Percentiles rank a stretch among this genome's conserved stretches.
These are phyloP conservation scores for Fusarium duplospermum DNA, from an alignment of 2,329 filamentous ascomycete species.

Conservation along the genomic window DNA sequence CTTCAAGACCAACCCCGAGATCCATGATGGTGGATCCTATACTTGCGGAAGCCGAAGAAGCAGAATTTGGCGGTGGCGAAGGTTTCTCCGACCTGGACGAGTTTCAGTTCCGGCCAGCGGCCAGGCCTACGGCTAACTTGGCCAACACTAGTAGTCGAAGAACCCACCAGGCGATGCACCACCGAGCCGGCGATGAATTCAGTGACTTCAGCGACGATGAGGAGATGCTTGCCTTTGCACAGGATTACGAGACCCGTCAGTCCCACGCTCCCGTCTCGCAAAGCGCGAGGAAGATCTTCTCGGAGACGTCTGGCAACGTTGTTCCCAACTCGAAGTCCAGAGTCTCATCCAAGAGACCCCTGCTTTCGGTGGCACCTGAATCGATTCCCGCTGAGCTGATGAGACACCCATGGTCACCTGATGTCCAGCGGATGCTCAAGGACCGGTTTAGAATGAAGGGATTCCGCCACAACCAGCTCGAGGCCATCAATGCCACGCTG, in stretches of 20 bases:
- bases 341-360: constrained; percentile 48
- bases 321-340: constrained; percentile 48
- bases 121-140: constrained; percentile 14
- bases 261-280: constrained; percentile 39
- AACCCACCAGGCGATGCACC: constrained; percentile 25
- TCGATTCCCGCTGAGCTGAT: constrained; percentile 66
- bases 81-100: constrained; percentile 48
- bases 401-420: constrained; percentile 83
- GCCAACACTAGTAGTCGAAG: constrained; percentile 21
- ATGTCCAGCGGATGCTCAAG: constrained; percentile 84
- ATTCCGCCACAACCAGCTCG: constrained; percentile 91
- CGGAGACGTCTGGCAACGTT: constrained; percentile 62
- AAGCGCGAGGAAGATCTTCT: constrained; percentile 53
- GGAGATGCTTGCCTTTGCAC: constrained; percentile 64
- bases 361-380: constrained; percentile 37
- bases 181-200: constrained; percentile 50
- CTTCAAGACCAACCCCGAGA: constrained; percentile 13
- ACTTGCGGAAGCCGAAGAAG: constrained; percentile 32
- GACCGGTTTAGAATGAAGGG: constrained; percentile 86
- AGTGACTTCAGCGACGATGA: constrained; percentile 64
- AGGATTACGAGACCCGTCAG: constrained; percentile 61
- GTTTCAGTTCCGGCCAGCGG: constrained; percentile 32
- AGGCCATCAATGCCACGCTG: constrained; percentile 95
- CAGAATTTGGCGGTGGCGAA: constrained; percentile 42
- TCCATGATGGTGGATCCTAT: constrained; percentile 2